Percentiles rank a stretch among this genome's conserved stretches.
Evolutionary conservation across 1,284 basidiomycete species (phyloP).

Genomic region (Ustilago cynodontis): DNA sequence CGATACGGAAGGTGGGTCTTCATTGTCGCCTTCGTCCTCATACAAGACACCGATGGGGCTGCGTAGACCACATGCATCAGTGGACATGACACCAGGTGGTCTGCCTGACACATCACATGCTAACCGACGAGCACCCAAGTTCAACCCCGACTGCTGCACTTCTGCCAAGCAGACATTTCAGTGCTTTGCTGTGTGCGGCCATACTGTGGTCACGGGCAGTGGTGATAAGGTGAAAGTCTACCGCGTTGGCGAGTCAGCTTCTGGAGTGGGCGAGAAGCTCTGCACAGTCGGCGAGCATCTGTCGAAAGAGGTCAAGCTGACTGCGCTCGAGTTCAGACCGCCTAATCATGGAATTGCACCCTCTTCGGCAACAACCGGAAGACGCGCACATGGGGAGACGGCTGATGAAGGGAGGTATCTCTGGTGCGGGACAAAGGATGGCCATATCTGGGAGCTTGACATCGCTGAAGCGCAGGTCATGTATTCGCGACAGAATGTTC

Average conservation of each 20-base stretch:
- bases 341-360: constrained; percentile 41
- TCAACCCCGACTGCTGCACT: constrained; percentile 46
- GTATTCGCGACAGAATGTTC: constrained; percentile 48
- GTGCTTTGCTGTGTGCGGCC: constrained; percentile 51
- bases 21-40: constrained; percentile 29
- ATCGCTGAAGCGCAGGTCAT: constrained; percentile 47
- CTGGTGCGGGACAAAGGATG: constrained; percentile 65
- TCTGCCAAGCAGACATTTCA: constrained; percentile 40
- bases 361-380: constrained; percentile 16
- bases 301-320: constrained; percentile 55
- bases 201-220: constrained; percentile 51
- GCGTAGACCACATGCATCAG: constrained; percentile 25
- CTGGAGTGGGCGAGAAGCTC: constrained; percentile 47
- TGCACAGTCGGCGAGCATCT: constrained; percentile 52
- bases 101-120: constrained; percentile 50
- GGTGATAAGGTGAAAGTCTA: constrained; percentile 61
- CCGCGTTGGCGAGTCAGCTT: constrained; percentile 50
- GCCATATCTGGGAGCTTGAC: constrained; percentile 65
- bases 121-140: constrained; percentile 50
- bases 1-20: constrained; percentile 21
- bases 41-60: constrained; percentile 32
- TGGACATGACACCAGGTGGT: constrained; percentile 39
- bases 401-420: constrained; percentile 58
- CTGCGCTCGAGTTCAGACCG: constrained; percentile 51
- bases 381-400: constrained; percentile 41